Evolutionary conservation across 2,329 filamentous ascomycete genomes (phyloP), one percentile per base, ranked within the genome.

Genomic region (Cercospora nicotianae): DNA sequence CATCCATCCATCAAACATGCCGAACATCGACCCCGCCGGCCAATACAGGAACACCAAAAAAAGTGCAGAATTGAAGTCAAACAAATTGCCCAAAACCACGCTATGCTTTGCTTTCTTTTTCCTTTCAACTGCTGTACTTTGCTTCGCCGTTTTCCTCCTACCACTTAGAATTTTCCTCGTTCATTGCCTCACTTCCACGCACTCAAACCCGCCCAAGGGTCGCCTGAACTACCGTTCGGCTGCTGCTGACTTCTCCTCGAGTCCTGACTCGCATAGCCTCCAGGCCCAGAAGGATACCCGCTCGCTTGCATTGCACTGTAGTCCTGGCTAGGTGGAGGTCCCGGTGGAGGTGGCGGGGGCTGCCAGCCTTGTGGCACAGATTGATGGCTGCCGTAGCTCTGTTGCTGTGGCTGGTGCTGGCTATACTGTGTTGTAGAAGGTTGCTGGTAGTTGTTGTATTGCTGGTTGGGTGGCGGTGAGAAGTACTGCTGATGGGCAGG

Each of bases 191-290:
- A 91, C 77, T 90, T 90, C 89, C 89, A 91, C 57, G 85, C 86
- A 80, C 86, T 90, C 72, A 92, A 78, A 4, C 89, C 90, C 16
- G 89, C 89, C 89, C 89, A 92, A 7, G 89, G 90, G 82, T 92
- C 89, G 69, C 73, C 69, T 70, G 73, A 68, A 65, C 70, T 69
- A n/a, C 76, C 78, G 76, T 72, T 79, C 66, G 80, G 81, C 58
- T 79, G 78, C 69, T 78, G 77, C 64, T 80, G 79, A 33, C 77
- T 76, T 68, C 81, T 78, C 20, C 81, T 81, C 65, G 83, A 81
- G 55, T 77, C 77, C 60, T 84, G 82, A 13, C 20, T 48, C 13
- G 85, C 84, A 79, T 89, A 89, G 1, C 84, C 84, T 3, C 84
- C 84, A 3, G 86, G 84, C 8, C 84, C 84, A 61, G 81, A 80